phyloP scores from a whole-genome alignment of 495 filamentous ascomycete genomes.

The Parathielavia appendiculata region DNA sequence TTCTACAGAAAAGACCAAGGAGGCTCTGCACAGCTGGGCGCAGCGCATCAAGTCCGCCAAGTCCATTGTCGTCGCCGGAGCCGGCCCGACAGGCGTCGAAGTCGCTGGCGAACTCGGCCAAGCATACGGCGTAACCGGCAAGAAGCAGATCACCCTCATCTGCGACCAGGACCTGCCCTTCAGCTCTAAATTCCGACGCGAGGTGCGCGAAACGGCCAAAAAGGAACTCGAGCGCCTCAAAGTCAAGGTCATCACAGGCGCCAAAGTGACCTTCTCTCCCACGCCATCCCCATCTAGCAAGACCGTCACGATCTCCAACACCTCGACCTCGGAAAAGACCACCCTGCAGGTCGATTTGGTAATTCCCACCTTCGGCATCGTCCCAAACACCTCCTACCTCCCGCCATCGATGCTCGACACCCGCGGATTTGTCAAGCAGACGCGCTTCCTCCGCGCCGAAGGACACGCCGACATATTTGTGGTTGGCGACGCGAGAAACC shows the following conservation, averaged over 20 bases:
- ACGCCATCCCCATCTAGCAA: neutral
- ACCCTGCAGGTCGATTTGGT: conserved; percentile 38
- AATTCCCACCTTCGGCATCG: conserved; percentile 40
- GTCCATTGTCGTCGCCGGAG: conserved; percentile 61
- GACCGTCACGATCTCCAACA: neutral
- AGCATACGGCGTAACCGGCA: conserved; percentile 30
- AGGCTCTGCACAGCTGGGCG: conserved; percentile 42
- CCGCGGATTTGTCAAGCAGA: conserved; percentile 34
- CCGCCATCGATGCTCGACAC: conserved; percentile 32
- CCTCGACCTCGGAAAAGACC: conserved; percentile 14
- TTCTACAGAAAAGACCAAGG: conserved; percentile 39
- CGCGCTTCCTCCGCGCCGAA: conserved; percentile 32
- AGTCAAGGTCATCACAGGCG: conserved; percentile 29
- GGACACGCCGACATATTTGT: conserved; percentile 38
- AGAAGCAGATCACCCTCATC: conserved; percentile 46
- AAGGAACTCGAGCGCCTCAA: conserved; percentile 34
- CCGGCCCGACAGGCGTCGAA: conserved; percentile 63
- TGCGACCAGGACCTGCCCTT: conserved; percentile 30
- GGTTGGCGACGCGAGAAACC: conserved; percentile 37
- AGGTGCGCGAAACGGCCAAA: conserved; percentile 28
- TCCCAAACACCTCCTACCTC: conserved; percentile 41
- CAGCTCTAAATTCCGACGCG: conserved; percentile 13
- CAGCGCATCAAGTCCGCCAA: conserved; percentile 47
- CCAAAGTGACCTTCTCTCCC: conserved; percentile 19
- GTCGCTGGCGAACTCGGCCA: conserved; percentile 55